phyloP scores from a whole-genome alignment of 306 rosid species.

The Prunus salicina region DNA sequence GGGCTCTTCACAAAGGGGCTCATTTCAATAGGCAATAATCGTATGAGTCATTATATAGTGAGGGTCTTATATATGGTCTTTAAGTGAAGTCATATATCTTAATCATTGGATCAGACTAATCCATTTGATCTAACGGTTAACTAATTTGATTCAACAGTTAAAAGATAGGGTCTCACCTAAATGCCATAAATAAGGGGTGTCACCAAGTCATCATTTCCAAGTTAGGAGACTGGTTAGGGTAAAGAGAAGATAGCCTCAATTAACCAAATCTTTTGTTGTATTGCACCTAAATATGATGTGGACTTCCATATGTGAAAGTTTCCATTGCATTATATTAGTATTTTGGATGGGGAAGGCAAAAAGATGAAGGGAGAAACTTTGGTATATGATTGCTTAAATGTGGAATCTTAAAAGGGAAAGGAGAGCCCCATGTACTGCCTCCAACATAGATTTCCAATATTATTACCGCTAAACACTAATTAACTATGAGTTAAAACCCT shows the following conservation, averaged over 20 bases:
- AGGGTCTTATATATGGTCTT: no score
- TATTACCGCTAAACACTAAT: not conserved
- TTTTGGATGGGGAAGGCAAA: not conserved
- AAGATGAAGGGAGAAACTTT: not conserved
- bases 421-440: not conserved
- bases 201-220: not conserved
- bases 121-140: fast-evolving
- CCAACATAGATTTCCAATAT: constrained; percentile 9
- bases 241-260: constrained; percentile 1
- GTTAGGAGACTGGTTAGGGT: not conserved
- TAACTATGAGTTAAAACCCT: not conserved
- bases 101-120: fast-evolving
- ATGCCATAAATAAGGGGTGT: no score
- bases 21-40: no score
- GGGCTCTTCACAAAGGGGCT: no score
- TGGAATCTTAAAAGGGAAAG: not conserved
- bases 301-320: constrained; percentile 1
- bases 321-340: not conserved
- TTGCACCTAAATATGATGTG: not conserved
- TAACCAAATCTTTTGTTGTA: not conserved
- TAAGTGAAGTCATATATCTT: fast-evolving
- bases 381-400: not conserved
- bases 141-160: no score
- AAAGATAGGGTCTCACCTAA: fast-evolving
- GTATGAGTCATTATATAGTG: no score